Percentiles rank a stretch among this genome's conserved stretches.
Conservation (phyloP, 73 alveolate genomes). For the Tetrahymena elliotti region DNA sequence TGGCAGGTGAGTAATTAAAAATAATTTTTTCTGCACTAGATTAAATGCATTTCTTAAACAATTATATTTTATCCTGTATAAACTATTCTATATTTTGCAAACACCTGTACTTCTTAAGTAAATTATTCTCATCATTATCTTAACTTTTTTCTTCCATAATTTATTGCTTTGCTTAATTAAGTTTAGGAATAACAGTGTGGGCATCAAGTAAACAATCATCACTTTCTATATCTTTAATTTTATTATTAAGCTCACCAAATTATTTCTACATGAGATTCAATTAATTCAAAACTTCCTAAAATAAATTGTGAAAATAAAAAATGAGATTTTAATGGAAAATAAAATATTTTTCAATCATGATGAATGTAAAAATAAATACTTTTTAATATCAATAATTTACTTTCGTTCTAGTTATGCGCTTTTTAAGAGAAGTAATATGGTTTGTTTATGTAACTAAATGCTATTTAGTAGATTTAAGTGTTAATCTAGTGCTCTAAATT, state of each 20-base stretch:
- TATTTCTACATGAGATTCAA: neutral
- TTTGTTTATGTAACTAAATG: neutral
- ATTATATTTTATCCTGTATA: neutral
- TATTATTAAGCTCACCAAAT: neutral
- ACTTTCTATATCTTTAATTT: neutral
- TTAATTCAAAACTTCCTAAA: neutral
- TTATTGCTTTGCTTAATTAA: neutral
- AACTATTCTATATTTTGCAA: neutral
- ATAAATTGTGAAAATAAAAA: no score
- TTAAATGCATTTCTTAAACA: neutral
- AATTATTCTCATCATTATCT: neutral
- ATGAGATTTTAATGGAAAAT: neutral
- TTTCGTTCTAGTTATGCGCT: neutral
- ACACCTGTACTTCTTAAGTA: neutral
- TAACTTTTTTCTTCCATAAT: neutral
- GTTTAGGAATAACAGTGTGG: neutral
- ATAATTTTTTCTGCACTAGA: neutral
- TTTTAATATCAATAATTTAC: neutral
- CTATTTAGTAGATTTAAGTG: neutral
- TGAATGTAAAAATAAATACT: neutral
- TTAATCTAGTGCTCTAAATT: neutral
- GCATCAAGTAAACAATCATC: neutral
- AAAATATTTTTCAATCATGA: no score
- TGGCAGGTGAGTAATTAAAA: neutral
- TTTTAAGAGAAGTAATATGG: neutral